phyloP scores from a whole-genome alignment of 176 grass and related monocot genomes.

The Oryza australiensis region DNA sequence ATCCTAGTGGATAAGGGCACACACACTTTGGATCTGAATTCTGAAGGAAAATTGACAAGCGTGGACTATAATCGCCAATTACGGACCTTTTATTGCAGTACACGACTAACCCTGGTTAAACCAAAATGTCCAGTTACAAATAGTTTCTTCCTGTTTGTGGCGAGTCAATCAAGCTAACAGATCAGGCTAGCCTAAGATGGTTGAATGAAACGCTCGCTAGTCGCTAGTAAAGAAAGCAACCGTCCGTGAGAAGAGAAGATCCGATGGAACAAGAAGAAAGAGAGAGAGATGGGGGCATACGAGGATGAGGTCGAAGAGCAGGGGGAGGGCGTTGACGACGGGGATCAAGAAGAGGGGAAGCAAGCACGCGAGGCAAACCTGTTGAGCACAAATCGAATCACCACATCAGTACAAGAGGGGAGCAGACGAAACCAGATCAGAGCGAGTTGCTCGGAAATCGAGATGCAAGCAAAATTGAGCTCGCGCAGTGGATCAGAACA shows the following conservation, averaged over 20 bases:
- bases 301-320: slow-evolving; percentile 79
- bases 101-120: neutral
- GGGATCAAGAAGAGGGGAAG: slow-evolving; percentile 93
- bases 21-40: neutral
- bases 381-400: neutral
- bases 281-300: slow-evolving; percentile 26
- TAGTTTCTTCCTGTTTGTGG: neutral
- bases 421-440: neutral
- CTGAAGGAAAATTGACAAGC: neutral
- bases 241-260: neutral
- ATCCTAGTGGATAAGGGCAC: neutral
- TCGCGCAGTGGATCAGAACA: neutral
- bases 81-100: neutral
- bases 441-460: neutral
- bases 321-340: slow-evolving; percentile 92
- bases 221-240: neutral
- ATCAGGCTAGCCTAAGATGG: neutral
- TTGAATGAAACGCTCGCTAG: neutral
- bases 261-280: neutral
- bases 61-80: neutral
- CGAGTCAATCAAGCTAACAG: neutral
- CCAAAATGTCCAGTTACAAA: neutral
- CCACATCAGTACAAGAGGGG: neutral
- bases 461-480: neutral
- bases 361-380: slow-evolving; percentile 81